Evolutionary conservation across 345 rosid species (phyloP).

Genomic region (Arabis hirsuta): DNA sequence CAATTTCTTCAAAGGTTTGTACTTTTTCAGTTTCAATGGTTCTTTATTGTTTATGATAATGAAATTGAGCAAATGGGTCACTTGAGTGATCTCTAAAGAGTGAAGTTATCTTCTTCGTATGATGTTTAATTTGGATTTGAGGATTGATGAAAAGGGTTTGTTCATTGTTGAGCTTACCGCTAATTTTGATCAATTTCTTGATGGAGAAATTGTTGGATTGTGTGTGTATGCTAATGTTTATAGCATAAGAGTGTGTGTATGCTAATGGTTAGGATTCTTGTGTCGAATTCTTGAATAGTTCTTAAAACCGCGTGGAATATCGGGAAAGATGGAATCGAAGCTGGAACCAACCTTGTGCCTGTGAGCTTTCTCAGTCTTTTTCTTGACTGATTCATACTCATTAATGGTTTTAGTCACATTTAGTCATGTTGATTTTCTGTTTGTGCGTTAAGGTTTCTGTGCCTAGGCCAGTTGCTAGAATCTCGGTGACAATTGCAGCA

Average conservation of each 20-base stretch:
- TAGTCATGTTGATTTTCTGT: background rate
- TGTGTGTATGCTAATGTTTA: slow-evolving; percentile 13
- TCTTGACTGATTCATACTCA: background rate
- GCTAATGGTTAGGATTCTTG: background rate
- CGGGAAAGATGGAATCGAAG: slow-evolving; percentile 85
- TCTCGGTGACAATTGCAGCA: slow-evolving; percentile 57
- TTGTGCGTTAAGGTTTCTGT: slow-evolving; percentile 49
- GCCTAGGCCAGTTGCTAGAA: slow-evolving; percentile 69
- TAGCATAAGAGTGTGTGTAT: background rate
- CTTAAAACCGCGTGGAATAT: slow-evolving; percentile 77
- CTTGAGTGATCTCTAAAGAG: background rate
- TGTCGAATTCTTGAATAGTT: slow-evolving; percentile 45
- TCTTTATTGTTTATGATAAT: background rate
- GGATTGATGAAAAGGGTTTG: background rate
- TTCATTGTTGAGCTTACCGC: slow-evolving; percentile 1
- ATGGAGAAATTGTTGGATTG: background rate
- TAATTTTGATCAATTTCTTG: background rate
- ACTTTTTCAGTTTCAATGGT: background rate
- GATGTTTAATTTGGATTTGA: background rate
- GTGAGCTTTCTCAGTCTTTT: slow-evolving; percentile 55
- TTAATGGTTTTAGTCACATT: slow-evolving; percentile 1
- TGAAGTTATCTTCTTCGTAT: background rate
- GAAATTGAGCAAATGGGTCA: slow-evolving; percentile 28
- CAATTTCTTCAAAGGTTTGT: slow-evolving; percentile 57
- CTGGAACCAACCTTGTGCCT: slow-evolving; percentile 82